A percentile compares a stretch with the other conserved stretches of the same genome.
Conservation (phyloP, 176 grass and related monocot genomes). For the Phyllostachys edulis region DNA sequence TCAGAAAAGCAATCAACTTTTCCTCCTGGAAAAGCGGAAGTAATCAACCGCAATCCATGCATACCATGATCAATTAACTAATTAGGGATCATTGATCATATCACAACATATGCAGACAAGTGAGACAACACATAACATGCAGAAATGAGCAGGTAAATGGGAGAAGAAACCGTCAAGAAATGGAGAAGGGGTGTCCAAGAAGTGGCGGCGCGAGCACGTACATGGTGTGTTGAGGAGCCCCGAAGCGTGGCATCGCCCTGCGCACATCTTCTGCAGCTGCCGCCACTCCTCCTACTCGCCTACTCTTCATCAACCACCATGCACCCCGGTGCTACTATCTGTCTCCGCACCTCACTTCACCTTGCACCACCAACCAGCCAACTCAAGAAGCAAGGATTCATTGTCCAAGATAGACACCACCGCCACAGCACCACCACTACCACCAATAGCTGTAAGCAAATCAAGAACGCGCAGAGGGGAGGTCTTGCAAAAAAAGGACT, state of each 20-base stretch:
- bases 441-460: not conserved
- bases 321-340: not conserved
- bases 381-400: slow-evolving; percentile 12
- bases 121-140: slow-evolving; percentile 19
- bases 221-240: slow-evolving; percentile 55
- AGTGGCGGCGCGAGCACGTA: slow-evolving; percentile 29
- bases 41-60: slow-evolving; percentile 43
- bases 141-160: slow-evolving; percentile 4
- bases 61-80: slow-evolving; percentile 26
- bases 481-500: not conserved
- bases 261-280: slow-evolving; percentile 38
- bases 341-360: not conserved
- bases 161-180: slow-evolving; percentile 1
- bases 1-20: slow-evolving; percentile 23
- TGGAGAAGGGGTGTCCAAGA: not conserved
- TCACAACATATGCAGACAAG: not conserved
- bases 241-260: slow-evolving; percentile 37
- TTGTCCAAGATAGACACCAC: not conserved
- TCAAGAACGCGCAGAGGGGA: not conserved
- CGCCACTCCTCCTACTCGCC: slow-evolving; percentile 33
- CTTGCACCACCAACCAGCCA: not conserved
- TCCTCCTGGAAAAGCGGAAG: slow-evolving; percentile 18
- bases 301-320: slow-evolving; percentile 48
- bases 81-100: not conserved
- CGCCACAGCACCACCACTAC: not conserved